Evolutionary conservation across 1,284 basidiomycete genomes (phyloP), one percentile per base, ranked within the genome.

Genomic region (Boletellus sp.): DNA sequence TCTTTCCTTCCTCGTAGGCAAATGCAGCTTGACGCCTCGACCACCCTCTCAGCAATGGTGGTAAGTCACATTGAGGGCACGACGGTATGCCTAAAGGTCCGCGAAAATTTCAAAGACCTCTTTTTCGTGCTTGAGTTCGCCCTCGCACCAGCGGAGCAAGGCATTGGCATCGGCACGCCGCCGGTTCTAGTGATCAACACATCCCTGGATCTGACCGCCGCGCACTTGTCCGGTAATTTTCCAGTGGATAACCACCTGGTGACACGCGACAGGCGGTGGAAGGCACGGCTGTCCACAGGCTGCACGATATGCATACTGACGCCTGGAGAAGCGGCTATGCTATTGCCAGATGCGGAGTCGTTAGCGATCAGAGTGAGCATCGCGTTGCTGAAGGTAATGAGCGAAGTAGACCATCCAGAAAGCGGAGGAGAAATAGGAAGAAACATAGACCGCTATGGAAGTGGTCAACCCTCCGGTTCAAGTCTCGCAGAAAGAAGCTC

Each of bases 221-320:
- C 59, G 3, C 74, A 78, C 48, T 68, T 85, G 17, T 61, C 69
- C 11, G 59, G 70, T 0, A 69, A 81, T 13, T 61, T 80, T 11
- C 69, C 68, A 2, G 71, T 82, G 8, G 78, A 82, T 47, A 58
- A 66, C 47, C 57, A 50, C 26, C 50, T 78, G 30, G 54, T 78
- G 17, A 52, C 61, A n/a, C 72, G 74, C 43, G 59, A 60, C 19
- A 54, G 77, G 40, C 74, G 76, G 48, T 84, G 80, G 80, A 76
- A 84, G 50, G 74, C 78, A 0, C 78, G 82, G 50, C 72, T 82
- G 9, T 69, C 82, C 27, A 66, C 69, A 5, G 73, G 78, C 50
- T 82, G 73, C 54, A 78, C 76, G 13, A 79, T 74, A 2, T 75
- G 82, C 47, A 64, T 75, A 42, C 73, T 82, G 49, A 59, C 69